These are phyloP conservation scores for Calonectria hawksworthii DNA, from an alignment of 2,329 filamentous ascomycete species.

Conservation along the genomic window DNA sequence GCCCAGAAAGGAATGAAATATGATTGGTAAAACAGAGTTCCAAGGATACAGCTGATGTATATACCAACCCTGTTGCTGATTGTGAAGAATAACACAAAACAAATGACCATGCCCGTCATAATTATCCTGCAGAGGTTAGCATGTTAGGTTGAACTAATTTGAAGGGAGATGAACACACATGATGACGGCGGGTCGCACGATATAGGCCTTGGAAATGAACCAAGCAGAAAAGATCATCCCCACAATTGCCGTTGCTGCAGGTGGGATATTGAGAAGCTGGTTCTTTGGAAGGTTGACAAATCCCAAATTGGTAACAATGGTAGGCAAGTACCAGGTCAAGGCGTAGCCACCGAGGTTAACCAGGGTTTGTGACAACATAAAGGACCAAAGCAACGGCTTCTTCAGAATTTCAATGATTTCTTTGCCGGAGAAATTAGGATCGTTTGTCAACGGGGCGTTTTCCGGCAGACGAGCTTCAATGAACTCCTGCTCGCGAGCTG, in stretches of 20 bases:
- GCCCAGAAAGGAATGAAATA: slow-evolving; percentile 63
- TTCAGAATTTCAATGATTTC: slow-evolving; percentile 53
- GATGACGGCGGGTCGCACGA: slow-evolving; percentile 26
- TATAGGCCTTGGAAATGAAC: slow-evolving; percentile 42
- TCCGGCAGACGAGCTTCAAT: slow-evolving; percentile 54
- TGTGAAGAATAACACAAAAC: not conserved
- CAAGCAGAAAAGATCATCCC: slow-evolving; percentile 56
- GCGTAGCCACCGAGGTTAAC: slow-evolving; percentile 59
- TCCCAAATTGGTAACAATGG: slow-evolving; percentile 57
- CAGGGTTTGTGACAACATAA: slow-evolving; percentile 45
- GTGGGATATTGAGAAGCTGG: slow-evolving; percentile 61
- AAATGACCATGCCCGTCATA: not conserved
- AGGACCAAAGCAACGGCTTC: slow-evolving; percentile 39
- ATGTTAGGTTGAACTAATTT: fast-evolving
- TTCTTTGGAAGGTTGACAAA: slow-evolving; percentile 58
- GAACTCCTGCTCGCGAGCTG: slow-evolving; percentile 55
- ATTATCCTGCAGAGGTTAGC: not conserved
- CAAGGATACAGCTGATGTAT: slow-evolving; percentile 60
- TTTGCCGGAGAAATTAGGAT: slow-evolving; percentile 50
- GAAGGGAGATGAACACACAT: not conserved
- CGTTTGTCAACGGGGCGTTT: slow-evolving; percentile 54
- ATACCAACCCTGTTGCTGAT: slow-evolving; percentile 45
- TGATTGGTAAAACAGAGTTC: slow-evolving; percentile 57
- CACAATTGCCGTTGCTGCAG: slow-evolving; percentile 55
- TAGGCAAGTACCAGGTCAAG: slow-evolving; percentile 58